Evolutionary conservation across 345 rosid genomes (phyloP).

Genomic region (Boechera retrofracta): DNA sequence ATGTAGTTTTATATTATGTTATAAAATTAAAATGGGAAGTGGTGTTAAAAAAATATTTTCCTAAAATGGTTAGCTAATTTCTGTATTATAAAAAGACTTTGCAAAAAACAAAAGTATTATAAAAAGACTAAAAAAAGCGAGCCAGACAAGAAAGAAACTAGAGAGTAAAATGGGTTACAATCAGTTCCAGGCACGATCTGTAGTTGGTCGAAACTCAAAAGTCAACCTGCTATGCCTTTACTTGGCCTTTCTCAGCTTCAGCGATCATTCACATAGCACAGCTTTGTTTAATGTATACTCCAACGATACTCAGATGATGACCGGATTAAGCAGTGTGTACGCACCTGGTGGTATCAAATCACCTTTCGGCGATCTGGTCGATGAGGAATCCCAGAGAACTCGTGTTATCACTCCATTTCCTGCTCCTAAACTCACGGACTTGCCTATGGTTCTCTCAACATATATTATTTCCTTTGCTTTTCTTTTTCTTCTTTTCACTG

Average conservation of each 20-base stretch:
- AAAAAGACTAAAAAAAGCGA: not conserved
- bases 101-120: not conserved
- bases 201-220: constrained; percentile 1
- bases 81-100: not conserved
- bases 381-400: constrained; percentile 51
- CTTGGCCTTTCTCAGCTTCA: constrained; percentile 15
- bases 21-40: too few relatives aligned
- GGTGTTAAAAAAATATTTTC: too few relatives aligned
- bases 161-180: not conserved
- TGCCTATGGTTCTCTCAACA: constrained; percentile 57
- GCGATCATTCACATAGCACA: constrained; percentile 8
- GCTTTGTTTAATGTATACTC: not conserved
- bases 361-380: constrained; percentile 20
- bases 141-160: not conserved
- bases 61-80: not conserved
- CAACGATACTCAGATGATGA: constrained; percentile 45
- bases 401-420: constrained; percentile 89
- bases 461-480: not conserved
- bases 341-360: constrained; percentile 56
- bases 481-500: not conserved
- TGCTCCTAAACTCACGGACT: constrained; percentile 74
- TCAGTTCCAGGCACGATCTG: not conserved
- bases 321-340: constrained; percentile 46
- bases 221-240: not conserved
- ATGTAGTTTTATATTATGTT: too few relatives aligned